A percentile compares a stretch with the other conserved stretches of the same genome.
These are phyloP conservation scores for Leishmania aethiopica DNA, from an alignment of 208 protist genomes.

Conservation along the genomic window DNA sequence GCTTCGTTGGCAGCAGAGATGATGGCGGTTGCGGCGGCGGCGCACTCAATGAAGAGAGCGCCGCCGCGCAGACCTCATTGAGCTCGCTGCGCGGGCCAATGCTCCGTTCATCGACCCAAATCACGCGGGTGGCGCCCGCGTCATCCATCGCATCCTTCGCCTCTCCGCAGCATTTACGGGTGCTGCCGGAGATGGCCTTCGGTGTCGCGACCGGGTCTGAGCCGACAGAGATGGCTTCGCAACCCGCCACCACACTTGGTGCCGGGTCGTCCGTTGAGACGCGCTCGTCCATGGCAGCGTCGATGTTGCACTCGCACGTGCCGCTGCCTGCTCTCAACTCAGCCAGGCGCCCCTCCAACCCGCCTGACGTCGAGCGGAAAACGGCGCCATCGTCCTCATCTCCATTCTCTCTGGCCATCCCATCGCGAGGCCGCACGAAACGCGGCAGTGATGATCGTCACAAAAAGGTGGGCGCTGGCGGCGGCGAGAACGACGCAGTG, in stretches of 20 bases:
- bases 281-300: not conserved
- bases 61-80: not conserved
- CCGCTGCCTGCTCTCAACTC: not conserved
- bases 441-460: not conserved
- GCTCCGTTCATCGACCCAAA: conserved; percentile 8
- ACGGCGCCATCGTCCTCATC: not conserved
- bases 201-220: not conserved
- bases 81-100: conserved; percentile 3
- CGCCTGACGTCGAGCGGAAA: not conserved
- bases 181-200: not conserved
- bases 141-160: not conserved
- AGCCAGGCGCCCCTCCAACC: not conserved
- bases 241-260: not conserved
- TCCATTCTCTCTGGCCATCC: not conserved
- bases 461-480: no score
- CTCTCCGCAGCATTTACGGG: not conserved
- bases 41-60: not conserved
- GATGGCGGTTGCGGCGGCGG: not conserved
- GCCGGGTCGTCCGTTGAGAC: not conserved
- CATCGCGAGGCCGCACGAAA: not conserved
- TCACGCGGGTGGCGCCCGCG: conserved; percentile 2
- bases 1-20: not conserved
- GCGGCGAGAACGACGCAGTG: not conserved
- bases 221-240: not conserved
- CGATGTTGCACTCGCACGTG: not conserved